Conservation (phyloP, 257 asterid species). For the Gardenia jasminoides region DNA sequence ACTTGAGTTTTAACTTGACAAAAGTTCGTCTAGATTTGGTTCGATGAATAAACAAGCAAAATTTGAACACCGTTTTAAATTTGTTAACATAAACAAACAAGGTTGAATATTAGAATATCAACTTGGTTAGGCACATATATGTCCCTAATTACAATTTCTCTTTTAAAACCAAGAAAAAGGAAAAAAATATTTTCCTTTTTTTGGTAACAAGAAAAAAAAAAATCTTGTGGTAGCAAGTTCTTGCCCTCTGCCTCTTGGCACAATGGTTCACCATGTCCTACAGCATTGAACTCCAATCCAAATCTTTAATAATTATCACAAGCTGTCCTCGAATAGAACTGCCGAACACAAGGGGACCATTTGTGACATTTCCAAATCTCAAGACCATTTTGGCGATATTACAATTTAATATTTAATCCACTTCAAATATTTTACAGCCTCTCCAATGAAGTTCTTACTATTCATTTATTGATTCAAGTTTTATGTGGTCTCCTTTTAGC, state of each 20-base stretch:
- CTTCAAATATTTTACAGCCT: slow-evolving; percentile 15
- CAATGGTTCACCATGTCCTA: slow-evolving; percentile 31
- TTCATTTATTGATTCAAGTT: neutral
- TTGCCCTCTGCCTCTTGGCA: slow-evolving; percentile 11
- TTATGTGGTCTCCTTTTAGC: neutral
- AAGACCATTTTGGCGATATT: slow-evolving; percentile 22
- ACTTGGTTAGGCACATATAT: too few species aligned
- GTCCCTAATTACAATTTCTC: too few species aligned
- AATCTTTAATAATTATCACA: neutral
- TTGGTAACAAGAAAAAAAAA: neutral
- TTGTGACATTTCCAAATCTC: slow-evolving; percentile 44
- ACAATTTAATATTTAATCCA: neutral
- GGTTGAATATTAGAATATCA: too few species aligned
- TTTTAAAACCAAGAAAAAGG: too few species aligned
- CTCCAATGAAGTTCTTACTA: slow-evolving; percentile 21
- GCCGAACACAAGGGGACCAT: slow-evolving; percentile 45
- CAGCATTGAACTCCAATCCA: slow-evolving; percentile 22
- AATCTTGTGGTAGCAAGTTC: slow-evolving; percentile 7
- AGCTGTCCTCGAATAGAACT: slow-evolving; percentile 14
- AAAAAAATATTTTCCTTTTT: too few species aligned
- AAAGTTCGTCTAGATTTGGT: too few species aligned
- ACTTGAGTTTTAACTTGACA: too few species aligned
- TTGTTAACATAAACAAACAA: too few species aligned
- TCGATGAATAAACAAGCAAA: too few species aligned
- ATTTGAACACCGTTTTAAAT: too few species aligned